A percentile compares a stretch with the other conserved stretches of the same genome.
These are phyloP conservation scores for Pseudogymnoascus sp. DNA, from an alignment of 2,329 filamentous ascomycete species.

Conservation along the genomic window DNA sequence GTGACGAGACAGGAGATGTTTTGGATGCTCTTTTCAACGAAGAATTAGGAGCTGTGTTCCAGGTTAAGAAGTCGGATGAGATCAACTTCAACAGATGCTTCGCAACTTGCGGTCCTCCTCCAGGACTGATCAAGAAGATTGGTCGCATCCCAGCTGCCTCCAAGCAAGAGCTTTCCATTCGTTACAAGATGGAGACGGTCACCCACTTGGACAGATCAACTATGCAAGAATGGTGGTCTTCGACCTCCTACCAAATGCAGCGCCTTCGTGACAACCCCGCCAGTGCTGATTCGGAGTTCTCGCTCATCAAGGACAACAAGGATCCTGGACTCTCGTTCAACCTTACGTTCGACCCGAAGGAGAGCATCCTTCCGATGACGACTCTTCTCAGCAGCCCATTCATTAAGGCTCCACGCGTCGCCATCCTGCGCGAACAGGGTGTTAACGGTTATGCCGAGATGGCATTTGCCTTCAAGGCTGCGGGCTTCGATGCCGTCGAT, in stretches of 20 bases:
- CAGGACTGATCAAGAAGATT: constrained; percentile 75
- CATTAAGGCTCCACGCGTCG: constrained; percentile 62
- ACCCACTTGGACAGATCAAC: constrained; percentile 61
- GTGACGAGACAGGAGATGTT: constrained; percentile 51
- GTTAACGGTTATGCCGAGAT: constrained; percentile 96
- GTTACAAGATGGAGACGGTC: constrained; percentile 61
- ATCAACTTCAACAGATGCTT: constrained; percentile 83
- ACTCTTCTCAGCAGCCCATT: constrained; percentile 45
- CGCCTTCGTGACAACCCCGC: constrained; percentile 78
- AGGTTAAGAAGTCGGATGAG: constrained; percentile 79
- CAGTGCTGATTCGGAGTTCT: constrained; percentile 78
- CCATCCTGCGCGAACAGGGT: constrained; percentile 90
- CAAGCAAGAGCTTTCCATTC: constrained; percentile 72
- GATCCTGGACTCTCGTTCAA: constrained; percentile 83
- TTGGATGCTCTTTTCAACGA: constrained; percentile 87
- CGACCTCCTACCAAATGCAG: constrained; percentile 87
- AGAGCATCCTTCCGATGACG: constrained; percentile 64
- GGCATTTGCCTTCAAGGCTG: constrained; percentile 89
- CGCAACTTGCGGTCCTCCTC: constrained; percentile 77
- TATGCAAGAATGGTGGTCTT: constrained; percentile 82
- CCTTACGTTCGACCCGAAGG: constrained; percentile 67
- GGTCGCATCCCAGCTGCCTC: constrained; percentile 62
- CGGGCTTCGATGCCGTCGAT: constrained; percentile 86
- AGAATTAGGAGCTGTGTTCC: constrained; percentile 92
- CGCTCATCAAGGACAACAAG: constrained; percentile 62